phyloP scores from a whole-genome alignment of 306 rosid species.

The Cercis canadensis region DNA sequence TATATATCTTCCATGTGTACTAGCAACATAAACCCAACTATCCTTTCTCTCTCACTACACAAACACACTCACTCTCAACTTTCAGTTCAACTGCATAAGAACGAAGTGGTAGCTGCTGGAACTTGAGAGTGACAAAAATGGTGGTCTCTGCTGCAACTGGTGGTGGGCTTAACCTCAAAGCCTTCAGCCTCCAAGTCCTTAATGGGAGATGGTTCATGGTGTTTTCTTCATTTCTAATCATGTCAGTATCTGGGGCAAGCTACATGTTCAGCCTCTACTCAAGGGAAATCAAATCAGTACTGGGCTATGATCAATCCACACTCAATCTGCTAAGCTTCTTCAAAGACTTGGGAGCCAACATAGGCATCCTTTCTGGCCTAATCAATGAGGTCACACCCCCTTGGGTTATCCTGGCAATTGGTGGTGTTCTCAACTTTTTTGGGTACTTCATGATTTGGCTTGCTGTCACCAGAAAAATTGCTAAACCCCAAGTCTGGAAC shows the following conservation, averaged over 20 bases:
- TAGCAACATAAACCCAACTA: too few species aligned
- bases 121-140: too few species aligned
- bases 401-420: constrained; percentile 53
- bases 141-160: too few species aligned
- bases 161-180: constrained; percentile 39
- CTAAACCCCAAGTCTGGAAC: constrained; percentile 62
- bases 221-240: constrained; percentile 72
- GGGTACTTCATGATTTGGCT: constrained; percentile 91
- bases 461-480: constrained; percentile 45
- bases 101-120: too few species aligned
- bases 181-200: constrained; percentile 48
- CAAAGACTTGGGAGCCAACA: constrained; percentile 82
- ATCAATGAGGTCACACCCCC: constrained; percentile 86
- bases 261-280: constrained; percentile 87
- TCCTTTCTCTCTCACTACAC: too few species aligned
- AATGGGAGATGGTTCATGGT: constrained; percentile 81
- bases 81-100: too few species aligned
- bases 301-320: constrained; percentile 86
- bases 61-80: too few species aligned
- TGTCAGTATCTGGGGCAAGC: constrained; percentile 82
- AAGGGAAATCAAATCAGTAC: constrained; percentile 49
- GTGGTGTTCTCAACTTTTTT: constrained; percentile 62
- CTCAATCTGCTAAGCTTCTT: constrained; percentile 82
- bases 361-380: constrained; percentile 74
- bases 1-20: too few species aligned